Base-by-base conservation (phyloP, 306 rosid genomes). In the Cucumis melo region DNA sequence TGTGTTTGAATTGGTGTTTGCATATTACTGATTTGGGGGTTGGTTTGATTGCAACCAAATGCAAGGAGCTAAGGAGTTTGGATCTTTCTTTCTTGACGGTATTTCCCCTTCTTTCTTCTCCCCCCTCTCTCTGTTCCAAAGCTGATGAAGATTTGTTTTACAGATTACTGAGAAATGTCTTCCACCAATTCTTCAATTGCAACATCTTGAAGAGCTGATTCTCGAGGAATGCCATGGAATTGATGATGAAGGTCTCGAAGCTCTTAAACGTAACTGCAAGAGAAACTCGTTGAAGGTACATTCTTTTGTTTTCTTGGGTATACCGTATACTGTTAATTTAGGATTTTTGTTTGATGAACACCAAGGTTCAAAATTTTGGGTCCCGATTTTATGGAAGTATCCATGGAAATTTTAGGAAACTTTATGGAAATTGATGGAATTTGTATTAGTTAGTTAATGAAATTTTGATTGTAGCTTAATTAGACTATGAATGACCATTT, bases 31-130 rank as follows among this genome's bases (percentile, higher is more conserved):
- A 93, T 93, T 83, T 88, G 80, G 98, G 98, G n/a, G 93, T 93
- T 60, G 92, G 85, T 5, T 85, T 91, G 85, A 53, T 93, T 38
- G 98, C 93, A n/a, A 70, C 83, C 42, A 93, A 93, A 82, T 93
- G 97, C 67, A 83, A 87, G 80, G 92, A 91, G 66, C 85, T 93
- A 12, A 81, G 79, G 39, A 79, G 80, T 72, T 81, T 93, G 87
- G 96, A 93, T 81, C 97, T 93, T 61, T 89, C 98, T 51, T 93
- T 86, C 80, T 78, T 93, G 79, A 96, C 90, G 77, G 98, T 93
- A 76, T 57, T 17, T 9, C 27, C 48, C 44, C 15, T 16, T 2
- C 50, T 21, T 61, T 3, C 20, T 2, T 20, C 41, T 7, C 42
- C 8, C 67, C 42, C 38, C 42, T 0, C 42, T 15, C 8, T 62